Evolutionary conservation across 345 rosid species (phyloP), one percentile per base, ranked within the genome.

Genomic region (Cardamine occulta): DNA sequence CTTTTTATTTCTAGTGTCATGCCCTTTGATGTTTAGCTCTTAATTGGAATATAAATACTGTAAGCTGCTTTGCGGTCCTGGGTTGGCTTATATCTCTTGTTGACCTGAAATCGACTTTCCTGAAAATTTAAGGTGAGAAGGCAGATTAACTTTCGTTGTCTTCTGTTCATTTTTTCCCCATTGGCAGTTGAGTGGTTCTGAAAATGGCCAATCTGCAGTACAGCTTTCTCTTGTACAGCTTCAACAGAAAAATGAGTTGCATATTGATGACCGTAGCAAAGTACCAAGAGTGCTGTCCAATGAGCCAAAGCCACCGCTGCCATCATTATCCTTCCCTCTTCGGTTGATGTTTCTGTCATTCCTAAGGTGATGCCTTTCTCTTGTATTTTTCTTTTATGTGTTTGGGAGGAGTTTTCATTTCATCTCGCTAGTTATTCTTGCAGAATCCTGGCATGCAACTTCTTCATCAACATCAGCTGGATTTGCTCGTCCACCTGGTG

Each of bases 401-500:
- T 39, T 14, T 74, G 47, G 62, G 40, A 40, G 56, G 18, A 45
- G 66, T 56, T 56, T 28, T 45, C 17, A 34, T 39, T 21, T 55
- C 26, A 55, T 28, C 13, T 69, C 31, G 14, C 14, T 71, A 34
- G 40, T 70, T 24, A 37, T 26, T 54, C 70, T 59, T 60, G 48
- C 96, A 89, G 85, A 84, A 35, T 79, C 75, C 79, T 3, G 74
- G 69, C 66, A 79, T 70, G 65, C 84, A 17, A 63, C 87, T 63
- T 47, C 89, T 73, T 72, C 86, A 56, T 79, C 92, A 54, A 74
- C 86, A 66, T 80, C 89, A 23, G 79, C 87, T 73, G 89, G 92
- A 76, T 85, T 88, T 78, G 72, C 70, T 78, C 97, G 89, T 63
- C 82, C 92, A 45, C 24, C 90, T 40, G 85, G 98, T 45, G 93